phyloP scores from a whole-genome alignment of 129 eudicot genomes.

The sunflower (Helianthus annuus) region HanXRQr2.0-SUNRISE NC_035448.2:74292141-74292640 shows the following conservation, averaged over 20 bases:
- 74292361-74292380: background rate
- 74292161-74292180: slow-evolving; percentile 88
- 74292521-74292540: background rate
- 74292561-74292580: background rate
- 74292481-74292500: background rate
- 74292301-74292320: background rate
- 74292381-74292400: background rate
- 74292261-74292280: slow-evolving; percentile 5
- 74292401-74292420: slow-evolving; percentile 13
- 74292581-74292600: slow-evolving; percentile 15
- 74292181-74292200: slow-evolving; percentile 93
- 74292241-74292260: slow-evolving; percentile 28
- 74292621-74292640: background rate
- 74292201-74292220: slow-evolving; percentile 98
- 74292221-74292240: slow-evolving; percentile 24
- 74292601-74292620: background rate
- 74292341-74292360: background rate
- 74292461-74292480: background rate
- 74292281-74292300: slow-evolving; percentile 2
- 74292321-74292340: background rate
- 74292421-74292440: background rate
- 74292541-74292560: slow-evolving; percentile 16
- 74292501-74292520: slow-evolving; percentile 14
- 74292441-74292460: background rate
- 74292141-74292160: slow-evolving; percentile 69